phyloP scores from a whole-genome alignment of 768 basidiomycete species.

The Pisolithus marmoratus region DNA sequence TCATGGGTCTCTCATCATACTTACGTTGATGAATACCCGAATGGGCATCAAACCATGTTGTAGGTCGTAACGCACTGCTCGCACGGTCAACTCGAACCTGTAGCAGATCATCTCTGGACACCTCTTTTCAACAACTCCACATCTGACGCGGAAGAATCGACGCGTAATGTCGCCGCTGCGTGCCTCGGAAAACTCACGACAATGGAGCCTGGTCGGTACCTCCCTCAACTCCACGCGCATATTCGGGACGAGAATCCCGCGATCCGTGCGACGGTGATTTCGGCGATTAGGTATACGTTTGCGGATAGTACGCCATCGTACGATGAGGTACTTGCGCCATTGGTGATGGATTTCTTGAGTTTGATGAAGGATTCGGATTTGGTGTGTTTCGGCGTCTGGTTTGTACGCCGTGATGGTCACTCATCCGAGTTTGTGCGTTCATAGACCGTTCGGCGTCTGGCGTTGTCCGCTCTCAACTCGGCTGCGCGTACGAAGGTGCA shows the following conservation, averaged over 20 bases:
- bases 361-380: slow-evolving; percentile 86
- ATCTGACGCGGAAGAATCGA: slow-evolving; percentile 77
- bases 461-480: slow-evolving; percentile 87
- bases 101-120: slow-evolving; percentile 87
- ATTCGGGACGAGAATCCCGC: slow-evolving; percentile 63
- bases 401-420: not conserved
- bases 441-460: slow-evolving; percentile 85
- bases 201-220: slow-evolving; percentile 83
- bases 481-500: slow-evolving; percentile 94
- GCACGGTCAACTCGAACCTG: slow-evolving; percentile 72
- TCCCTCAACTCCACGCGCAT: slow-evolving; percentile 86
- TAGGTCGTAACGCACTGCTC: slow-evolving; percentile 92
- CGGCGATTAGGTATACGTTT: slow-evolving; percentile 88
- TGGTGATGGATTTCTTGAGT: slow-evolving; percentile 87
- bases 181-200: slow-evolving; percentile 95
- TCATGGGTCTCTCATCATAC: slow-evolving; percentile 22
- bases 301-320: slow-evolving; percentile 81
- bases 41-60: not conserved
- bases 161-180: slow-evolving; percentile 91
- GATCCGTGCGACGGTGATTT: slow-evolving; percentile 82
- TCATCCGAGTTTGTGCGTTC: slow-evolving; percentile 1
- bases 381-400: slow-evolving; percentile 38
- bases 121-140: slow-evolving; percentile 91
- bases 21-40: not conserved
- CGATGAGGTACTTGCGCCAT: slow-evolving; percentile 83